phyloP scores from a whole-genome alignment of 805 yeast species.

The Hemisphaericaspora nanyangensis region DNA sequence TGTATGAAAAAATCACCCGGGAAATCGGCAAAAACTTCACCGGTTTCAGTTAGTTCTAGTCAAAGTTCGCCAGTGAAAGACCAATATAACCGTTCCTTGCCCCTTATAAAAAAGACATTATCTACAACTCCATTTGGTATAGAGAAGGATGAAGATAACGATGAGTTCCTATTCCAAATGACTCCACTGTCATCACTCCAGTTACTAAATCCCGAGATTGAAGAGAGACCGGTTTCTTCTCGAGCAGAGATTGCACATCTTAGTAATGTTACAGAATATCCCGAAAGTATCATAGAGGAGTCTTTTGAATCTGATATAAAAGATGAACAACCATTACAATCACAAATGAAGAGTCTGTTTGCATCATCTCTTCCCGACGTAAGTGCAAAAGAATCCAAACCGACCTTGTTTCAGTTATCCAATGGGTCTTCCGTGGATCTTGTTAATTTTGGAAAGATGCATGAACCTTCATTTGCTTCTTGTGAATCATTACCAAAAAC shows the following conservation, averaged over 20 bases:
- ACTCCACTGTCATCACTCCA: neutral
- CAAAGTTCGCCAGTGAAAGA: constrained; percentile 1
- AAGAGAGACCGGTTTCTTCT: constrained; percentile 3
- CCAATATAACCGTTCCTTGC: constrained; percentile 7
- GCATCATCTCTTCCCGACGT: constrained; percentile 15
- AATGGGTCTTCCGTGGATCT: constrained; percentile 39
- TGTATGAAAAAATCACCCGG: too few species aligned
- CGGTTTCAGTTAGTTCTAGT: too few species aligned
- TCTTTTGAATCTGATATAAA: neutral
- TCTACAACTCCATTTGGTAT: neutral
- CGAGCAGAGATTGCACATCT: constrained; percentile 4
- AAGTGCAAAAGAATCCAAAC: constrained; percentile 3
- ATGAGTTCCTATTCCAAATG: constrained; percentile 7
- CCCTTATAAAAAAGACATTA: constrained; percentile 8
- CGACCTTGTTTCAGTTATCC: constrained; percentile 14
- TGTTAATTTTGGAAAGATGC: constrained; percentile 34
- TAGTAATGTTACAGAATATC: neutral
- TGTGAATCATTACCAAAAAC: neutral
- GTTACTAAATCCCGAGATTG: neutral
- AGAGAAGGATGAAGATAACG: constrained; percentile 6
- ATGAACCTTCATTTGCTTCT: constrained; percentile 32
- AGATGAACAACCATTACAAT: neutral
- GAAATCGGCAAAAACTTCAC: too few species aligned
- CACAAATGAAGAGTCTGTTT: neutral
- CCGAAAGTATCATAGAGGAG: neutral